Conservation (phyloP, 768 basidiomycete genomes). For the Cantharellus anzutake region DNA sequence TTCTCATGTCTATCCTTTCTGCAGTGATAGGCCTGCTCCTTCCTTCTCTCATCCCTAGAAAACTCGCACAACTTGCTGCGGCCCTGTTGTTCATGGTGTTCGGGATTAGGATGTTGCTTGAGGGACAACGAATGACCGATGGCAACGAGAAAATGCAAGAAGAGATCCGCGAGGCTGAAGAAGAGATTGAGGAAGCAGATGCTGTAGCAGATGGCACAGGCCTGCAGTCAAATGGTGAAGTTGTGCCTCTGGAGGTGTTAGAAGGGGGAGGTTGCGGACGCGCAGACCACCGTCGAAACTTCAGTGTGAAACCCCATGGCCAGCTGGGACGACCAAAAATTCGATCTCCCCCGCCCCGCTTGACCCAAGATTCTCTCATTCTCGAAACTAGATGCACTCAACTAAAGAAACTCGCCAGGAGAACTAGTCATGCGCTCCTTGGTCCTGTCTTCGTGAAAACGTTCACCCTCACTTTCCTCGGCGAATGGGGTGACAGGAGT, state of each 20-base stretch:
- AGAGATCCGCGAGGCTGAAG: constrained; percentile 91
- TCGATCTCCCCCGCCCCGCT: neutral
- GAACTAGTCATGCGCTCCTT: constrained; percentile 63
- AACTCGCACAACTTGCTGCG: constrained; percentile 53
- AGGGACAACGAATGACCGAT: constrained; percentile 59
- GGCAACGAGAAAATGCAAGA: constrained; percentile 73
- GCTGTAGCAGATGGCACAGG: constrained; percentile 26
- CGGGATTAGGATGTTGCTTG: constrained; percentile 74
- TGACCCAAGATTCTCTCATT: neutral
- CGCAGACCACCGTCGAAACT: neutral
- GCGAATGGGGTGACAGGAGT: constrained; percentile 96
- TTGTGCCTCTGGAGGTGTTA: constrained; percentile 50
- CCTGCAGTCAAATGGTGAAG: constrained; percentile 17
- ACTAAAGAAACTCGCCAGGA: constrained; percentile 47
- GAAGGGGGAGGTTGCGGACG: constrained; percentile 37
- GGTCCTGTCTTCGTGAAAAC: constrained; percentile 93
- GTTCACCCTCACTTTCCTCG: constrained; percentile 90
- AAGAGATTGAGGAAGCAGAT: constrained; percentile 71
- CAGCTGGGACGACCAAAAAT: neutral
- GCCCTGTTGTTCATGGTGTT: constrained; percentile 77
- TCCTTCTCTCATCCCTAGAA: constrained; percentile 57
- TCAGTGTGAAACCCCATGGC: neutral
- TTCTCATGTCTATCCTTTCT: constrained; percentile 85
- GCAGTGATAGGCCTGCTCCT: constrained; percentile 87
- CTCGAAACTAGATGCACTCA: neutral